A percentile compares a stretch with the other conserved stretches of the same genome.
phyloP scores from a whole-genome alignment of 1,284 basidiomycete species.

The Marasmius oreades region DNA sequence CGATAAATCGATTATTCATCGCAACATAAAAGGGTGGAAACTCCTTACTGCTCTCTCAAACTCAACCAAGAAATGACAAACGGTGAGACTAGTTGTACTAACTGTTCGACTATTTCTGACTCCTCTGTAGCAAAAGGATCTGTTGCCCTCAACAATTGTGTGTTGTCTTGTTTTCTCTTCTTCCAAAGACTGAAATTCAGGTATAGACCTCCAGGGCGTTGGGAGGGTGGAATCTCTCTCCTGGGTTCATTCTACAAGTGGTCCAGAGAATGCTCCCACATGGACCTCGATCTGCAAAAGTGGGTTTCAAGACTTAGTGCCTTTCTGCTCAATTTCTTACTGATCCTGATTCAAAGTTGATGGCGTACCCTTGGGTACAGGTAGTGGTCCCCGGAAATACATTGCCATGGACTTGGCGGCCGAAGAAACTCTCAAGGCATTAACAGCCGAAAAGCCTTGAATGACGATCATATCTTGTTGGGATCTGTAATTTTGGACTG shows the following conservation, averaged over 20 bases:
- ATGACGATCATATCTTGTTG: not conserved
- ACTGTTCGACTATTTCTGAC: not conserved
- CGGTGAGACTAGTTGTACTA: not conserved
- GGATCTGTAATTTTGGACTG: not conserved
- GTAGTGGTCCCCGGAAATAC: constrained; percentile 48
- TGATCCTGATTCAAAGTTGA: constrained; percentile 34
- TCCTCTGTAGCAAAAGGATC: constrained; percentile 3
- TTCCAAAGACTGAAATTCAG: constrained; percentile 6
- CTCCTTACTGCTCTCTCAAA: not conserved
- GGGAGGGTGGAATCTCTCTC: constrained; percentile 40
- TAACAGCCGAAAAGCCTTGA: constrained; percentile 25
- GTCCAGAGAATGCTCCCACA: constrained; percentile 42
- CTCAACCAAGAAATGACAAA: not conserved
- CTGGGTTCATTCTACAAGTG: constrained; percentile 48
- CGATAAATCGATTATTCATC: too few species aligned
- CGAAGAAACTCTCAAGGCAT: constrained; percentile 37
- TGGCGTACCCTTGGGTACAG: constrained; percentile 37
- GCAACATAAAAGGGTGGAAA: too few species aligned
- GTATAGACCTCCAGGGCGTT: constrained; percentile 49
- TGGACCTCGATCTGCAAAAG: constrained; percentile 63
- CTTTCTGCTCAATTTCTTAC: too few species aligned
- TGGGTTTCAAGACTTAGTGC: constrained; percentile 22
- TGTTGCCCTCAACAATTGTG: constrained; percentile 44
- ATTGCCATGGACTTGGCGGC: constrained; percentile 54
- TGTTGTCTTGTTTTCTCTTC: constrained; percentile 9